Evolutionary conservation across 805 yeast species (phyloP).

Genomic region (Yarrowia sp.): DNA sequence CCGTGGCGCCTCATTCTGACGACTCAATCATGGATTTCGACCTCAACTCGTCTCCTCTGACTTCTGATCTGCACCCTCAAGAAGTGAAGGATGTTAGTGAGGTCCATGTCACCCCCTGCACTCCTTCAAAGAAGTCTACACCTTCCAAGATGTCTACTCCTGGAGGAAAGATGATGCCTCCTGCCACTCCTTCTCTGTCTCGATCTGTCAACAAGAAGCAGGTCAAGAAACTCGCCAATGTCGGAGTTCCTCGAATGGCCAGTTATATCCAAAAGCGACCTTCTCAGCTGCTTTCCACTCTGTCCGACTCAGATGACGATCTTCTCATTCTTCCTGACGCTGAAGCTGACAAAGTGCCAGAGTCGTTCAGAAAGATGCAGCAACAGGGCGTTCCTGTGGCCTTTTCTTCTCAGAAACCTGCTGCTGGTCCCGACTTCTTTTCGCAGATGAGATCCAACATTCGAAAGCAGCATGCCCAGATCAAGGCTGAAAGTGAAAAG

Average conservation of each 20-base stretch:
- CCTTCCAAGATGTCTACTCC: too few relatives aligned
- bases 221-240: constrained; percentile 30
- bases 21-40: constrained; percentile 22
- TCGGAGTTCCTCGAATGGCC: constrained; percentile 27
- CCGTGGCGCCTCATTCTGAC: constrained; percentile 2
- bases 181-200: constrained; percentile 13
- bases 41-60: constrained; percentile 9
- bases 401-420: not conserved
- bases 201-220: constrained; percentile 25
- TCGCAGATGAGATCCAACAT: constrained; percentile 14
- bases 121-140: not conserved
- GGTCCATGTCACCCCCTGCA: not conserved
- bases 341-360: constrained; percentile 32
- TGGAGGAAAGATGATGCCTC: constrained; percentile 8
- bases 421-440: constrained; percentile 10
- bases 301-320: constrained; percentile 31
- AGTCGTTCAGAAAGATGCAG: constrained; percentile 23
- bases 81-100: constrained; percentile 9
- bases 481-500: constrained; percentile 7
- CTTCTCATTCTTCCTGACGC: constrained; percentile 20
- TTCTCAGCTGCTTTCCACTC: constrained; percentile 14
- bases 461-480: constrained; percentile 19
- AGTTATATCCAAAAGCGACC: constrained; percentile 24
- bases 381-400: constrained; percentile 18
- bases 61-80: constrained; percentile 1